These are phyloP conservation scores for Tolypocladium sp. DNA, from an alignment of 2,329 filamentous ascomycete species.

Conservation along the genomic window DNA sequence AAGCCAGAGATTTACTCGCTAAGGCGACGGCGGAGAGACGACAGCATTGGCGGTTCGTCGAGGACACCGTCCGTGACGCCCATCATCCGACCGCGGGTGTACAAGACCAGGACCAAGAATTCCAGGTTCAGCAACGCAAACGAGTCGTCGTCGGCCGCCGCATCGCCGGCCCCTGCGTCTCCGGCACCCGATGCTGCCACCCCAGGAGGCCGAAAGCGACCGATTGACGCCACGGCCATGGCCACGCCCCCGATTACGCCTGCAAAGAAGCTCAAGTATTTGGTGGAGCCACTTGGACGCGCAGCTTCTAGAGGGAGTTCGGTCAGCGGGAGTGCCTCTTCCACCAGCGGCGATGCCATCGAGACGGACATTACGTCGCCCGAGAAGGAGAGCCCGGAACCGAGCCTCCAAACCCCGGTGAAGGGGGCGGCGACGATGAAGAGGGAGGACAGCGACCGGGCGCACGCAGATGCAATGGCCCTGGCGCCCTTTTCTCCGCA, in stretches of 20 bases:
- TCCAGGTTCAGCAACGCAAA: conserved; percentile 21
- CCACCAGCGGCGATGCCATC: conserved; percentile 15
- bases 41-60: conserved; percentile 37
- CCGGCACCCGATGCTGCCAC: conserved; percentile 14
- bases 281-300: conserved; percentile 15
- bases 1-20: conserved; percentile 42
- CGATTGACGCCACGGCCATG: conserved; percentile 34
- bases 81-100: conserved; percentile 42
- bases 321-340: conserved; percentile 15
- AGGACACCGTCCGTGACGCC: conserved; percentile 49
- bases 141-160: conserved; percentile 21
- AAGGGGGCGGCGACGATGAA: conserved; percentile 6
- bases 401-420: conserved; percentile 18
- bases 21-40: conserved; percentile 43
- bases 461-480: neutral
- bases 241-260: conserved; percentile 48
- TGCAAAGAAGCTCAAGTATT: conserved; percentile 36
- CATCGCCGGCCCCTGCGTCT: conserved; percentile 15
- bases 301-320: conserved; percentile 30
- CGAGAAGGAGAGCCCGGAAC: conserved; percentile 36
- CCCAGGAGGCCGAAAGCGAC: conserved; percentile 26
- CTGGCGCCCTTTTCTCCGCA: conserved; percentile 20
- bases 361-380: conserved; percentile 41
- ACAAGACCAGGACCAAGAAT: conserved; percentile 26
- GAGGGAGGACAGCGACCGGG: conserved; percentile 4